Evolutionary conservation across 805 yeast genomes (phyloP).

Genomic region (Wickerhamomyces chaumierensis): DNA sequence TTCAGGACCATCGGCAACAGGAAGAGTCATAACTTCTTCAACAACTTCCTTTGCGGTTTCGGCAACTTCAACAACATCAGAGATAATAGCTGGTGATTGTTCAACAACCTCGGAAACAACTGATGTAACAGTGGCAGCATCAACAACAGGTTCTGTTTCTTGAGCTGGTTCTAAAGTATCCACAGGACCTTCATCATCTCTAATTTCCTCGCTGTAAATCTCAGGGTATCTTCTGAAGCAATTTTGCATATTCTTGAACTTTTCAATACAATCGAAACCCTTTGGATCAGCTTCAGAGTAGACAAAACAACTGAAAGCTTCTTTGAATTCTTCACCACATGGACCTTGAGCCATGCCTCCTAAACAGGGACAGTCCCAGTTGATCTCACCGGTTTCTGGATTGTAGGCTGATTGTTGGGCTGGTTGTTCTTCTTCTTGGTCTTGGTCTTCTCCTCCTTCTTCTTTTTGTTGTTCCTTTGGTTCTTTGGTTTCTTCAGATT

Average conservation of each 20-base stretch:
- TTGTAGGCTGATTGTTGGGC: slow-evolving; percentile 64
- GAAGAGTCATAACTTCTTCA: neutral
- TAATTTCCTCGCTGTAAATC: slow-evolving; percentile 81
- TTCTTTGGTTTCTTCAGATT: slow-evolving; percentile 1
- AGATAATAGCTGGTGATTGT: neutral
- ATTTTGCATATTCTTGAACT: slow-evolving; percentile 83
- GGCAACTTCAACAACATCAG: neutral
- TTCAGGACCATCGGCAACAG: slow-evolving; percentile 1
- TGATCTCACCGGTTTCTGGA: slow-evolving; percentile 97
- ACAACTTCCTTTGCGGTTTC: neutral
- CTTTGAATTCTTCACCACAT: slow-evolving; percentile 92
- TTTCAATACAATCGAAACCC: slow-evolving; percentile 89
- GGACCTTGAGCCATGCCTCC: slow-evolving; percentile 99
- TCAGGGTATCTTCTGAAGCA: slow-evolving; percentile 93
- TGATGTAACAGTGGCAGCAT: neutral
- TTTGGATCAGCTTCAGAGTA: slow-evolving; percentile 92
- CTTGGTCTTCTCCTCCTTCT: slow-evolving; percentile 7
- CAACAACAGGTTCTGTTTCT: too few relatives aligned
- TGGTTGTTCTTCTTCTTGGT: slow-evolving; percentile 23
- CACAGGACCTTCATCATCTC: slow-evolving; percentile 54
- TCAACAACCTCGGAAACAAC: too few relatives aligned
- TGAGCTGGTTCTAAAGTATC: slow-evolving; percentile 10
- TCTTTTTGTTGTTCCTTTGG: slow-evolving; percentile 3
- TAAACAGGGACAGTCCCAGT: slow-evolving; percentile 99
- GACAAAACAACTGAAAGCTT: slow-evolving; percentile 90